These are phyloP conservation scores for Nicotiana undulata DNA, from an alignment of 257 asterid species.

Conservation along the genomic window DNA sequence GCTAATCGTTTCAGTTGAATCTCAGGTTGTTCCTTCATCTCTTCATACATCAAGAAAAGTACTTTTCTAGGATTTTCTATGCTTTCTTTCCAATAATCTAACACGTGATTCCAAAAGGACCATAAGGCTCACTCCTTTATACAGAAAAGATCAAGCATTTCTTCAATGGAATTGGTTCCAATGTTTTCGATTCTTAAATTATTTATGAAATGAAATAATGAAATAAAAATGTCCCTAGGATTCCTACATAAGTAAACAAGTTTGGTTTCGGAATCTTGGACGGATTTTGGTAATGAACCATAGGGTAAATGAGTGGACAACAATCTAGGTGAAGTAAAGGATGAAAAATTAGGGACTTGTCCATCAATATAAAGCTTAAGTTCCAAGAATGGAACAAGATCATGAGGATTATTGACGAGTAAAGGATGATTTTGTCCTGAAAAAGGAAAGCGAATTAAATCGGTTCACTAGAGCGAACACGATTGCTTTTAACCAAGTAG, in stretches of 20 bases:
- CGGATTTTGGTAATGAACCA: neutral
- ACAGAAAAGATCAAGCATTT: constrained; percentile 7
- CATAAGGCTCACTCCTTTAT: neutral
- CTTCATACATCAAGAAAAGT: constrained; percentile 12
- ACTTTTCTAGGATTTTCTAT: neutral
- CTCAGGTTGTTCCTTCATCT: neutral
- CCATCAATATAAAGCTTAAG: neutral
- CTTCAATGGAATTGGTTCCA: neutral
- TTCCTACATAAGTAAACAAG: constrained; percentile 7
- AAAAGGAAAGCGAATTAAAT: neutral
- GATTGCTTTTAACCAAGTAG: constrained; percentile 13
- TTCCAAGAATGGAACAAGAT: constrained; percentile 7
- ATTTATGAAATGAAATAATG: constrained; percentile 7
- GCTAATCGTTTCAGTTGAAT: neutral
- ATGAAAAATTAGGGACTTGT: neutral
- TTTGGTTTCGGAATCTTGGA: neutral
- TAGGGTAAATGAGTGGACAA: constrained; percentile 12
- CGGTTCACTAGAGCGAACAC: constrained; percentile 4
- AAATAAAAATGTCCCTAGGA: constrained; percentile 13
- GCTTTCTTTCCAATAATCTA: neutral
- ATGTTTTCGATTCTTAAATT: neutral
- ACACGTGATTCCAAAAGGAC: constrained; percentile 17
- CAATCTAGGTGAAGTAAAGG: neutral
- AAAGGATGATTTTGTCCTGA: neutral
- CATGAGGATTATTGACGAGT: neutral